Conservation (phyloP, 108 stramenopile genomes). For the Pelagomonas calceolata region DNA sequence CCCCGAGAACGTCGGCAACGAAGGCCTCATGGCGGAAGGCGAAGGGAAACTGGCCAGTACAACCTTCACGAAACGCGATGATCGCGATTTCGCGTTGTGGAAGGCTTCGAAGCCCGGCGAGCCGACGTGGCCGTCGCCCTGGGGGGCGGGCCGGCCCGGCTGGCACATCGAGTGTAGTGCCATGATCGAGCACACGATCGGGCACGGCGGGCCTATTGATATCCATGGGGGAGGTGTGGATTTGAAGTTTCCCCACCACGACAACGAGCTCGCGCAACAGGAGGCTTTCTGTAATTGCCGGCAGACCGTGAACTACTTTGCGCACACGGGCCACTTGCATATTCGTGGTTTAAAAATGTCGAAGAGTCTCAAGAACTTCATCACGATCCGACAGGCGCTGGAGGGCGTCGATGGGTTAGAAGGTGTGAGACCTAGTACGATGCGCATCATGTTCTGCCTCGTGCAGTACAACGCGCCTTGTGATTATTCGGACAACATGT, state of each 20-base stretch:
- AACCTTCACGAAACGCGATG: constrained; percentile 50
- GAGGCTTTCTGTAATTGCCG: constrained; percentile 17
- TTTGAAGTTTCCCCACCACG: constrained; percentile 56
- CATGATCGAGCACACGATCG: constrained; percentile 58
- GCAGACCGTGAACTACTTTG: constrained; percentile 92
- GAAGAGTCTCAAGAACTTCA: constrained; percentile 93
- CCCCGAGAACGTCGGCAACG: constrained; percentile 50
- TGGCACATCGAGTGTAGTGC: constrained; percentile 99
- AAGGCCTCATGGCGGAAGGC: constrained; percentile 31
- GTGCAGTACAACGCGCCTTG: constrained; percentile 42
- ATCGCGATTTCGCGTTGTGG: constrained; percentile 97
- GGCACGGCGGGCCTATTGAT: constrained; percentile 11
- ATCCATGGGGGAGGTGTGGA: constrained; percentile 47
- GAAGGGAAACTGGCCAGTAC: constrained; percentile 21
- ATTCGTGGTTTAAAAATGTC: constrained; percentile 96
- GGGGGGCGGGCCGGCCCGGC: constrained; percentile 89
- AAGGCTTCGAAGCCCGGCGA: constrained; percentile 48
- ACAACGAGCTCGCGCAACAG: constrained; percentile 52
- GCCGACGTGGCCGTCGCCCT: constrained; percentile 70
- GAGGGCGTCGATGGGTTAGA: neutral
- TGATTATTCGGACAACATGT: constrained; percentile 34
- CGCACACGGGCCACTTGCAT: constrained; percentile 94
- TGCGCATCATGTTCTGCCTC: constrained; percentile 38
- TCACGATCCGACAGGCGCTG: constrained; percentile 55
- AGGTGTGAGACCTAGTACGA: neutral